Percentiles rank a stretch among this genome's conserved stretches.
Evolutionary conservation across 2,329 filamentous ascomycete genomes (phyloP).

Genomic region (Dothistroma septosporum): DNA sequence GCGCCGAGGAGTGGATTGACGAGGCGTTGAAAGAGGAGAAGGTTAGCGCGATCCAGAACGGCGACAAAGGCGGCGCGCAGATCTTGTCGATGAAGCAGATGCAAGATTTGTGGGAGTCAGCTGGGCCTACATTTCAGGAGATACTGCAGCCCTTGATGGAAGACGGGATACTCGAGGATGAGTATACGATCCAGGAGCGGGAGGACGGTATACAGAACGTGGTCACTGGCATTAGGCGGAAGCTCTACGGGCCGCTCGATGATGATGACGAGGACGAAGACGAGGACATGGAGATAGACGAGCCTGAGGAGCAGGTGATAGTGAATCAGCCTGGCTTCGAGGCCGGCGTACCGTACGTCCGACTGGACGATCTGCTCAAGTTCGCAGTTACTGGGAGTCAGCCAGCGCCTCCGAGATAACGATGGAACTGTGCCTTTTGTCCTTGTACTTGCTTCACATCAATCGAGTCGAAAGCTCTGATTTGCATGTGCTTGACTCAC

Average conservation of each 20-base stretch:
- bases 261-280: constrained; percentile 48
- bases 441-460: not conserved
- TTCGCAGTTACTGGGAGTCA: constrained; percentile 15
- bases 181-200: constrained; percentile 69
- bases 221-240: constrained; percentile 63
- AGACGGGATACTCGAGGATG: constrained; percentile 41
- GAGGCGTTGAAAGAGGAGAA: constrained; percentile 32
- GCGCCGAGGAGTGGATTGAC: constrained; percentile 68
- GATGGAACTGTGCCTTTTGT: not conserved
- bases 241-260: constrained; percentile 44
- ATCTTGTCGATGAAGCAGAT: constrained; percentile 48
- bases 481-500: not conserved
- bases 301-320: constrained; percentile 16
- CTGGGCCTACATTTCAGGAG: constrained; percentile 46
- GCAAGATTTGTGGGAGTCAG: constrained; percentile 58
- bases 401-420: not conserved
- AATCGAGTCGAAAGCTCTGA: not conserved
- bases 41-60: constrained; percentile 46
- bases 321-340: constrained; percentile 23
- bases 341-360: constrained; percentile 21
- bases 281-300: constrained; percentile 36
- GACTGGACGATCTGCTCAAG: constrained; percentile 29
- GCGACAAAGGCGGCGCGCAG: constrained; percentile 34
- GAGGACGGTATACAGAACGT: constrained; percentile 64
- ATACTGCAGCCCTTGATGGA: constrained; percentile 33